Percentiles rank a stretch among this genome's conserved stretches.
Evolutionary conservation across 805 yeast genomes (phyloP).

Genomic region (Scheffersomyces amazonensis): DNA sequence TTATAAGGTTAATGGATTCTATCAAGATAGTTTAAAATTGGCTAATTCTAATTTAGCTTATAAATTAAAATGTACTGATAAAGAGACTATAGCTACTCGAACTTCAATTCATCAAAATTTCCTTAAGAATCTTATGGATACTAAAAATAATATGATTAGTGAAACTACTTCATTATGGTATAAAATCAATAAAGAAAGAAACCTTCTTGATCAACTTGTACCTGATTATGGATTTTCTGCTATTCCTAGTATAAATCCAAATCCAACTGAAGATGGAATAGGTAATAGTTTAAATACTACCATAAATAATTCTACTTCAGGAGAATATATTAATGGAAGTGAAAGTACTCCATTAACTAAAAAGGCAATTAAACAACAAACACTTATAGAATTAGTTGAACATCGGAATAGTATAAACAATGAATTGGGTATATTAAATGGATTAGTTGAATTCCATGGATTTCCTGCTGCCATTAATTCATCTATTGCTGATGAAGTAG

Average conservation of each 20-base stretch:
- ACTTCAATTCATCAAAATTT: constrained; percentile 83
- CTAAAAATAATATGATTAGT: constrained; percentile 60
- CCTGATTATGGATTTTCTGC: constrained; percentile 50
- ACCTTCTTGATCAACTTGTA: constrained; percentile 69
- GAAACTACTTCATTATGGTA: constrained; percentile 88
- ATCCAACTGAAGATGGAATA: constrained; percentile 3
- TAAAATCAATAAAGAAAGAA: constrained; percentile 82
- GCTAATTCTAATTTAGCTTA: constrained; percentile 48
- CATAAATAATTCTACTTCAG: not conserved
- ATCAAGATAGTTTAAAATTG: constrained; percentile 61
- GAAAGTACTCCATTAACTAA: constrained; percentile 20
- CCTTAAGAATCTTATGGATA: constrained; percentile 63
- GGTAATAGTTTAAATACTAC: not conserved
- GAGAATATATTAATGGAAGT: not conserved
- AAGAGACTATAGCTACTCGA: constrained; percentile 76
- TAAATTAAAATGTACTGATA: constrained; percentile 71
- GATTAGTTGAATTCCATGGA: constrained; percentile 64
- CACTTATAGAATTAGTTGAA: constrained; percentile 46
- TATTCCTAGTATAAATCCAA: constrained; percentile 26
- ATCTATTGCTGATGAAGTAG: constrained; percentile 19
- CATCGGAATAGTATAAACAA: constrained; percentile 64
- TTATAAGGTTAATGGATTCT: constrained; percentile 66
- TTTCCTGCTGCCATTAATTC: constrained; percentile 75
- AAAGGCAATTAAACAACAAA: constrained; percentile 33
- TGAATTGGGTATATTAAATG: constrained; percentile 69